Evolutionary conservation across 2,329 filamentous ascomycete genomes (phyloP).

Genomic region (Aureobasidium subglaciale): DNA sequence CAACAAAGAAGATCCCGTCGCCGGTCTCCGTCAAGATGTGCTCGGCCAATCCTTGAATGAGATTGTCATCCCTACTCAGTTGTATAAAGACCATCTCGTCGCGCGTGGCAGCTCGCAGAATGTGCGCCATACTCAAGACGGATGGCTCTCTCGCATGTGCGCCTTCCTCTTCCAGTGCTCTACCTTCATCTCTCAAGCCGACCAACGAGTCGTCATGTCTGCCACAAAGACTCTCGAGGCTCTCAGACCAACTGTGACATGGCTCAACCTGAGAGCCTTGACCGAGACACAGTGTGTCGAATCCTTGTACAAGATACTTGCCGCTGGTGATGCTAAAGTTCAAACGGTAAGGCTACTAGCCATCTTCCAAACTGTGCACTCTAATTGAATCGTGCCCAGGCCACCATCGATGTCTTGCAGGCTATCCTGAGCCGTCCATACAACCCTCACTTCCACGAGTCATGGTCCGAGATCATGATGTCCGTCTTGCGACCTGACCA

Average conservation of each 20-base stretch:
- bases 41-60: constrained; percentile 88
- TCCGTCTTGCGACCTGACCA: constrained; percentile 25
- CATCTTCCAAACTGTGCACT: background rate
- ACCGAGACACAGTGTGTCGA: constrained; percentile 62
- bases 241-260: constrained; percentile 71
- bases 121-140: constrained; percentile 71
- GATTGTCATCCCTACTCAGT: constrained; percentile 74
- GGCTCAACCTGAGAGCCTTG: constrained; percentile 81
- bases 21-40: constrained; percentile 72
- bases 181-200: constrained; percentile 25
- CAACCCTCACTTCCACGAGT: constrained; percentile 63
- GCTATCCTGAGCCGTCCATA: constrained; percentile 34
- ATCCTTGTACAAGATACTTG: constrained; percentile 64
- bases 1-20: constrained; percentile 79
- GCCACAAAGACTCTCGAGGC: constrained; percentile 71
- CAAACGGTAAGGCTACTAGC: constrained; percentile 55
- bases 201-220: constrained; percentile 61
- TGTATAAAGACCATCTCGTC: constrained; percentile 61
- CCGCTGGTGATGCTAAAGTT: constrained; percentile 61
- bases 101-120: constrained; percentile 61
- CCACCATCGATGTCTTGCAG: constrained; percentile 35
- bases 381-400: constrained; percentile 42
- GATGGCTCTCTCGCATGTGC: constrained; percentile 65
- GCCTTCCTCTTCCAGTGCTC: constrained; percentile 13
- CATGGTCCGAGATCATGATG: constrained; percentile 25